These are phyloP conservation scores for Geranomyces variabilis DNA, from an alignment of 192 early-diverging fungal genomes.

Conservation along the genomic window DNA sequence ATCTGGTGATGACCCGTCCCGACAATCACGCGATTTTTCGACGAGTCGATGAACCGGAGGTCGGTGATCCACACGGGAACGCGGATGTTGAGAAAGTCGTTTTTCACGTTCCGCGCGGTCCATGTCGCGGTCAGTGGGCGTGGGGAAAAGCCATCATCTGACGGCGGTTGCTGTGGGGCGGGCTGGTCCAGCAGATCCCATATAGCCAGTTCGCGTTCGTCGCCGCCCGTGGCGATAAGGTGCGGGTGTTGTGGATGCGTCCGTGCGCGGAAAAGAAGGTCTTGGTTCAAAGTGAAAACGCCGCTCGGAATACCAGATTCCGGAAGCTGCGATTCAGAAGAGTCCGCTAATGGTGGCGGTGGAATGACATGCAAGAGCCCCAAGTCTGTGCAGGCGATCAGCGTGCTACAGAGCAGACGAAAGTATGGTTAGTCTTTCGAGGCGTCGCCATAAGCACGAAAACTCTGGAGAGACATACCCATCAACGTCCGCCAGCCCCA, in stretches of 20 bases:
- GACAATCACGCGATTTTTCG: constrained; percentile 60
- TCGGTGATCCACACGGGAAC: constrained; percentile 90
- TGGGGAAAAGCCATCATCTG: background rate
- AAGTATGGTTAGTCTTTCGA: background rate
- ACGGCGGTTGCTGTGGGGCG: background rate
- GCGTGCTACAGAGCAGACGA: constrained; percentile 30
- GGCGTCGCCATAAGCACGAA: background rate
- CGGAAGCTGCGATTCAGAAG: constrained; percentile 11
- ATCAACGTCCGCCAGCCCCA: constrained; percentile 42
- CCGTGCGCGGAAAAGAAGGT: constrained; percentile 69
- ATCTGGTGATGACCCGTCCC: constrained; percentile 65
- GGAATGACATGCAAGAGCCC: constrained; percentile 28
- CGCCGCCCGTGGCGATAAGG: constrained; percentile 82
- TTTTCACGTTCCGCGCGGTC: constrained; percentile 80
- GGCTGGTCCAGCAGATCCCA: constrained; percentile 63
- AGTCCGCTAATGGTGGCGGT: constrained; percentile 31
- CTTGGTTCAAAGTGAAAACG: constrained; percentile 40
- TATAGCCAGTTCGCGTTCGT: constrained; percentile 80
- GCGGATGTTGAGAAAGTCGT: constrained; percentile 79
- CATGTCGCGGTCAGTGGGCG: constrained; percentile 61
- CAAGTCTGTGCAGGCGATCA: constrained; percentile 35
- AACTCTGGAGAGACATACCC: too few species aligned
- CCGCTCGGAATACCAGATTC: constrained; percentile 32
- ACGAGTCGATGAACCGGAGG: constrained; percentile 70
- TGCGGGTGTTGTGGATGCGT: constrained; percentile 64